Percentiles rank a stretch among this genome's conserved stretches.
Evolutionary conservation across 208 protist genomes (phyloP).

Genomic region (Leishmania guyanensis): DNA sequence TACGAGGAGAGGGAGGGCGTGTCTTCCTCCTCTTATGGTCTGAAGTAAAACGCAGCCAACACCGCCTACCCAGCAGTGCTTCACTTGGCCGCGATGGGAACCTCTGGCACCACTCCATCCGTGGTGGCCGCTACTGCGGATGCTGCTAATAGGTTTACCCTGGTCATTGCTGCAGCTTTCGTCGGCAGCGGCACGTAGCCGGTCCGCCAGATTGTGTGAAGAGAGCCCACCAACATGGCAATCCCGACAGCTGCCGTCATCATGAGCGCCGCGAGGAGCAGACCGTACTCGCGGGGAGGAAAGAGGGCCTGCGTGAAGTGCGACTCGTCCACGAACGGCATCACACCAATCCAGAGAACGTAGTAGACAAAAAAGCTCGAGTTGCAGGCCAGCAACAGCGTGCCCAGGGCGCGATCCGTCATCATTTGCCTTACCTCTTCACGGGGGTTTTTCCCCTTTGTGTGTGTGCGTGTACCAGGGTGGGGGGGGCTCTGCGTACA

Average conservation of each 20-base stretch:
- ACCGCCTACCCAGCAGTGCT: not conserved
- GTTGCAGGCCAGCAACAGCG: slow-evolving; percentile 43
- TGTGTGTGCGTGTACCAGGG: not conserved
- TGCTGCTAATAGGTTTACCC: not conserved
- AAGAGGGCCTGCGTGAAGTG: slow-evolving; percentile 85
- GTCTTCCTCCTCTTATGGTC: not conserved
- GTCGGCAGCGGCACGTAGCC: slow-evolving; percentile 28
- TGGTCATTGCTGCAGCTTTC: too few relatives aligned
- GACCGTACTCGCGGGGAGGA: slow-evolving; percentile 73
- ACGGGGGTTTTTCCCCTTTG: not conserved
- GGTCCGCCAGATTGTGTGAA: slow-evolving; percentile 66
- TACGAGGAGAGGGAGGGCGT: not conserved
- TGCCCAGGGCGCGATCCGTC: slow-evolving; percentile 72
- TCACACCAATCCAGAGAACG: slow-evolving; percentile 79
- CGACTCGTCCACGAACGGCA: slow-evolving; percentile 76
- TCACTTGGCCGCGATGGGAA: not conserved
- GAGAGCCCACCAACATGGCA: slow-evolving; percentile 47
- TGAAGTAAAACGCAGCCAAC: not conserved
- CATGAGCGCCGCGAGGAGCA: slow-evolving; percentile 57
- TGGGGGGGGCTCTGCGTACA: not conserved
- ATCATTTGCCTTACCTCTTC: slow-evolving; percentile 38
- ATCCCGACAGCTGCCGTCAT: slow-evolving; percentile 48
- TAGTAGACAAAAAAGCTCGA: slow-evolving; percentile 77
- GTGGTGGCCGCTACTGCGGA: not conserved
- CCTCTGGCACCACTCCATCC: not conserved